phyloP scores from a whole-genome alignment of 768 basidiomycete genomes.

The Suillus luteus region DNA sequence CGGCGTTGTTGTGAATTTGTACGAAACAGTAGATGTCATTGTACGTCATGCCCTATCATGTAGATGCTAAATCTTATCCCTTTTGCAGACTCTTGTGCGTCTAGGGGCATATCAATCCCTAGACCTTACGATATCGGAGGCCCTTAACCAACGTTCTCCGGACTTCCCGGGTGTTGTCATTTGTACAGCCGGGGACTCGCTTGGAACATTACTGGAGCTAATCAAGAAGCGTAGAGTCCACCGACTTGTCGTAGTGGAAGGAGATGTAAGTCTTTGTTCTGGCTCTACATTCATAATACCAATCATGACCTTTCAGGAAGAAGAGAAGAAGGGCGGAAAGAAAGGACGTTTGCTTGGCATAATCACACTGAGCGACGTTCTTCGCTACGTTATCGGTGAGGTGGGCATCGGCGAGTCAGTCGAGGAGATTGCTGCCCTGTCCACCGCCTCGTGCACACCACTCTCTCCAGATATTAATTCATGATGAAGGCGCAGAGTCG shows the following conservation, averaged over 20 bases:
- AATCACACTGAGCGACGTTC: constrained; percentile 86
- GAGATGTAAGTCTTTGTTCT: constrained; percentile 56
- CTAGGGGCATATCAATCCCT: constrained; percentile 95
- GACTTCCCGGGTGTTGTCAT: constrained; percentile 98
- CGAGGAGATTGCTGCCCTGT: constrained; percentile 26
- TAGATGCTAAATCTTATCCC: constrained; percentile 12
- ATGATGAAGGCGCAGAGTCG: constrained; percentile 13
- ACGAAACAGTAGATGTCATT: constrained; percentile 99
- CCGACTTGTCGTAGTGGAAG: constrained; percentile 92
- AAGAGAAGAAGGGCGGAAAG: constrained; percentile 77
- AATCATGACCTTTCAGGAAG: constrained; percentile 53
- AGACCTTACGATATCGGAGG: constrained; percentile 91
- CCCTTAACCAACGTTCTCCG: constrained; percentile 85
- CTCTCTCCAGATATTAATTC: constrained; percentile 22
- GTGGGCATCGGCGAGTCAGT: constrained; percentile 49
- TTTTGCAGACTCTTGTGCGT: constrained; percentile 82
- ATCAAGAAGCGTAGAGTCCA: constrained; percentile 95
- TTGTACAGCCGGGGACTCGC: constrained; percentile 89
- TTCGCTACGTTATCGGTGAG: constrained; percentile 79
- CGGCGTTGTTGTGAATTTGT: constrained; percentile 92
- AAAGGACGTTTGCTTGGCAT: constrained; percentile 84
- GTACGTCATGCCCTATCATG: constrained; percentile 40
- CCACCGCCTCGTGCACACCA: constrained; percentile 14
- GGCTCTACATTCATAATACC: background rate
- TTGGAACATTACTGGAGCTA: constrained; percentile 86